Evolutionary conservation across 2,329 filamentous ascomycete species (phyloP).

Genomic region (Akanthomyces uredinophilus): DNA sequence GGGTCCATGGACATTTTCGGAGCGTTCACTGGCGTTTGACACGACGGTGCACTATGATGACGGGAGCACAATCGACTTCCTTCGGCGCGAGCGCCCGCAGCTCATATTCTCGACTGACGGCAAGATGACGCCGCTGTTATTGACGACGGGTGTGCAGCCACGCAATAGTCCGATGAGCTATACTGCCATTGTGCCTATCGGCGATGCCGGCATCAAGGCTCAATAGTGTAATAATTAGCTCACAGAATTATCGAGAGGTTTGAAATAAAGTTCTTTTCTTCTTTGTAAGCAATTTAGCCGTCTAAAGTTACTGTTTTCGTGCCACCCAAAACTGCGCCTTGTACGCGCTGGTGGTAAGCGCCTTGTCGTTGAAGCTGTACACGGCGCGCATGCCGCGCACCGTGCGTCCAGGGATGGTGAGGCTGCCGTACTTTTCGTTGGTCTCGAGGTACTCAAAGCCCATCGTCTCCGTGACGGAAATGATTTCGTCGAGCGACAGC

Average conservation of each 20-base stretch:
- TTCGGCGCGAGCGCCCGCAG: conserved; percentile 43
- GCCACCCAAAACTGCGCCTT: conserved; percentile 52
- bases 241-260: neutral
- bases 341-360: conserved; percentile 49
- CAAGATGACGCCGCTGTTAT: conserved; percentile 39
- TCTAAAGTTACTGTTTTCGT: conserved; percentile 20
- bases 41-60: conserved; percentile 32
- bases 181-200: conserved; percentile 22
- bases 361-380: conserved; percentile 47
- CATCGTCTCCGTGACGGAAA: conserved; percentile 41
- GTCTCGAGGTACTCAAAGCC: conserved; percentile 48
- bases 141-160: conserved; percentile 43
- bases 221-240: neutral
- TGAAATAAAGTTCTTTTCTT: neutral
- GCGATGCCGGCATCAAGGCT: conserved; percentile 18
- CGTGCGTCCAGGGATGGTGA: conserved; percentile 36
- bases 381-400: conserved; percentile 43
- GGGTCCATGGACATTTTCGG: conserved; percentile 27
- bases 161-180: conserved; percentile 24
- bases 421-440: conserved; percentile 33
- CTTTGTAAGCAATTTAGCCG: neutral
- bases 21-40: conserved; percentile 23
- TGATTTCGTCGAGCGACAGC: conserved; percentile 48
- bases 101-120: conserved; percentile 43
- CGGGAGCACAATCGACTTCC: conserved; percentile 33